Evolutionary conservation across 441 rosid genomes (phyloP).

Genomic region (Rhodomyrtus psidioides): DNA sequence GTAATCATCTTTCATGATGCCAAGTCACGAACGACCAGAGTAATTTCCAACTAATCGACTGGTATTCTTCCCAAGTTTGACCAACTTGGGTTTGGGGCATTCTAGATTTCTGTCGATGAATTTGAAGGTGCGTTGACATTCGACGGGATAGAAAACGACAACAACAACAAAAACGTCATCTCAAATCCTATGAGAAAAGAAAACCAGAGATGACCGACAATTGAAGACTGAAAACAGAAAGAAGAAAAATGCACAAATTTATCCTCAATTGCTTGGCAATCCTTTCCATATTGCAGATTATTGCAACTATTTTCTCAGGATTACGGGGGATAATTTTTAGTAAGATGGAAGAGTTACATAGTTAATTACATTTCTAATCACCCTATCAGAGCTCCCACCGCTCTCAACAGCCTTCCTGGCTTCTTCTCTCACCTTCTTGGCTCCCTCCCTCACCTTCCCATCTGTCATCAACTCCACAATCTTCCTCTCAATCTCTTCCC

Average conservation of each 20-base stretch:
- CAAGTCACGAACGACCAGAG: neutral
- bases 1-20: neutral
- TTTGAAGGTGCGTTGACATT: neutral
- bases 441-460: neutral
- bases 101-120: neutral
- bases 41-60: neutral
- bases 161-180: neutral
- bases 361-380: neutral
- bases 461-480: slow-evolving; percentile 14
- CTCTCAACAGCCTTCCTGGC: neutral
- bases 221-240: neutral
- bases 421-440: slow-evolving; percentile 6
- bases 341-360: neutral
- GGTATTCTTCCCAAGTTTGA: neutral
- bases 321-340: neutral
- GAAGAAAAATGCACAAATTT: neutral
- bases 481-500: slow-evolving; percentile 8
- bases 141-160: no score
- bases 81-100: neutral
- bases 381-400: slow-evolving; percentile 1
- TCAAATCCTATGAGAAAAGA: neutral
- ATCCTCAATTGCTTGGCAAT: neutral
- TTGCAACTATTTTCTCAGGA: neutral
- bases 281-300: neutral
- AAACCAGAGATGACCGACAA: neutral